Base-by-base conservation (phyloP, 257 asterid genomes). In the Nicotiana tomentosiformis region DNA sequence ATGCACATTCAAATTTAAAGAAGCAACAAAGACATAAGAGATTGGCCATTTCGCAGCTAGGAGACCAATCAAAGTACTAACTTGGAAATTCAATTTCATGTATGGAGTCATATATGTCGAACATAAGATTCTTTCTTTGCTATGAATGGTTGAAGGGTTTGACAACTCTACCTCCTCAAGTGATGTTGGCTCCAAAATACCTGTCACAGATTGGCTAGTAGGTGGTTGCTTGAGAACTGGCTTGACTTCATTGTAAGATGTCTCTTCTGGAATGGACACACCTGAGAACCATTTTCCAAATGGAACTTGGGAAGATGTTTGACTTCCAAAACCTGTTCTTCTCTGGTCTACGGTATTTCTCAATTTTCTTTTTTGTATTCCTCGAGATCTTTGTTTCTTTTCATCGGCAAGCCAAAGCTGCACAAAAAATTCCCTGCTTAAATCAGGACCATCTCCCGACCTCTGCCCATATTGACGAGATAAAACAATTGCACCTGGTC, bases 171-270 rank as follows among this genome's bases (percentile, higher is more conserved):
- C 98, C 98, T 96, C 98, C 88, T 94, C 98, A 51, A 86, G 72
- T 65, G 98, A 94, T 65, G 88, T 82, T 72, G 98, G 98, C 85
- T 90, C 85, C 78, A 93, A 85, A 83, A 83, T 81, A 77, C 99
- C 99, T 23, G 93, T 89, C 86, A 91, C 92, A 69, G 97, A 86
- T 85, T 94, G 97, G 89, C 97, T 96, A 57, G 91, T 85, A 60
- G 97, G 97, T 67, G 97, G 94, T 84, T 96, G 98, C 85, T 88
- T 89, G 78, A 87, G 82, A 81, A 62, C 81, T 77, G 93, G 88
- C 89, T 91, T 92, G 65, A 84, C 61, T 84, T 87, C 82, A 57
- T 51, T 67, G 77, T 66, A 55, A 81, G 92, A 80, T 80, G 81
- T 82, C 66, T 84, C 89, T 72, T 84, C 87, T 69, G 83, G 17